Conservation (phyloP, 2,329 filamentous ascomycete species). For the Anisogramma anomala region DNA sequence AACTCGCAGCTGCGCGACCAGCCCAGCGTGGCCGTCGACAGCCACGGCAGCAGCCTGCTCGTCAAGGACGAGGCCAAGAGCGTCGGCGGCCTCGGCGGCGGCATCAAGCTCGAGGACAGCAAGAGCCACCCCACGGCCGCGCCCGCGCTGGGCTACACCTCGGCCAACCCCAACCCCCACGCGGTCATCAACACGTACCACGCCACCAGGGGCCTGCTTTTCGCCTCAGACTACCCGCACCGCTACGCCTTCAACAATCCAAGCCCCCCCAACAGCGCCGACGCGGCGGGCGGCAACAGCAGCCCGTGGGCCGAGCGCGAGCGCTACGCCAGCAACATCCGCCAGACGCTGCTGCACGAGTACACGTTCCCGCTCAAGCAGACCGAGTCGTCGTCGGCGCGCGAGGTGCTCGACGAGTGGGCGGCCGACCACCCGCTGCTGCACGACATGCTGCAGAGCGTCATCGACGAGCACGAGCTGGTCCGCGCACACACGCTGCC, state of each 20-base stretch:
- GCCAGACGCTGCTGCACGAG: slow-evolving; percentile 42
- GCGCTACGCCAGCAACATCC: slow-evolving; percentile 28
- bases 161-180: background rate
- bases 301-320: slow-evolving; percentile 29
- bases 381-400: slow-evolving; percentile 43
- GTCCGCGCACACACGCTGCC: slow-evolving; percentile 21
- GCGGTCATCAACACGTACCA: slow-evolving; percentile 12
- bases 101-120: slow-evolving; percentile 1
- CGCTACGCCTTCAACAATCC: slow-evolving; percentile 43
- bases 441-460: slow-evolving; percentile 38
- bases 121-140: background rate
- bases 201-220: slow-evolving; percentile 20
- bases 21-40: slow-evolving; percentile 23
- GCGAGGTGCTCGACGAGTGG: slow-evolving; percentile 44
- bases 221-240: slow-evolving; percentile 41
- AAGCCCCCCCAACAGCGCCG: slow-evolving; percentile 30
- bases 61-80: slow-evolving; percentile 7
- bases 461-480: slow-evolving; percentile 23
- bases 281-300: slow-evolving; percentile 22
- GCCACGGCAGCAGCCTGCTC: slow-evolving; percentile 25
- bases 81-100: slow-evolving; percentile 7
- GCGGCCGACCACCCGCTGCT: slow-evolving; percentile 46
- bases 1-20: slow-evolving; percentile 35
- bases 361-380: slow-evolving; percentile 45
- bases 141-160: background rate